Percentiles rank a stretch among this genome's conserved stretches.
phyloP scores from a whole-genome alignment of 495 filamentous ascomycete species.

The Lichenothelia convexa region DNA sequence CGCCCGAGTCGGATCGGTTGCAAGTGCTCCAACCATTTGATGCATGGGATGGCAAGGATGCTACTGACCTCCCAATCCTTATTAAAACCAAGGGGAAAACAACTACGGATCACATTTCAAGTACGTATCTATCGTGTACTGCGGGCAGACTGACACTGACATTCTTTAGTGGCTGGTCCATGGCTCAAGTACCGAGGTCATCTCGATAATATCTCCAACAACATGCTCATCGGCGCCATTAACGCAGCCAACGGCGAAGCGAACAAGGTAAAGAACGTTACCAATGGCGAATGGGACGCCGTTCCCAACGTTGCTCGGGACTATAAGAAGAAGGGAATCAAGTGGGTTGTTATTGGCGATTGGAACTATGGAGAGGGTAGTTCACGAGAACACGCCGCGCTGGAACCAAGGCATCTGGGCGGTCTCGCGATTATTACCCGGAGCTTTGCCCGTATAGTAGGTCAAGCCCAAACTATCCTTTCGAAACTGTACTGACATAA shows the following conservation, averaged over 20 bases:
- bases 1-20: constrained; percentile 80
- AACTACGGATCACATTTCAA: constrained; percentile 98
- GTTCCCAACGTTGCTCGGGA: constrained; percentile 91
- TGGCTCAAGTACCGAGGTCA: constrained; percentile 99
- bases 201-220: constrained; percentile 99
- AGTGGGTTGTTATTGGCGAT: constrained; percentile 97
- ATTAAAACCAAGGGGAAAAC: constrained; percentile 99
- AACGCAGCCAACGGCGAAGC: constrained; percentile 92
- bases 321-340: constrained; percentile 91
- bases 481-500: neutral
- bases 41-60: constrained; percentile 90
- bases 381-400: constrained; percentile 93
- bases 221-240: constrained; percentile 97
- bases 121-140: constrained; percentile 13
- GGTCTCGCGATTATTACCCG: constrained; percentile 93
- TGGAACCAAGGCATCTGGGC: constrained; percentile 94
- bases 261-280: constrained; percentile 92
- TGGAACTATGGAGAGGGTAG: constrained; percentile 99
- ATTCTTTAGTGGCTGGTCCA: constrained; percentile 60
- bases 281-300: constrained; percentile 63
- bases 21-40: constrained; percentile 78
- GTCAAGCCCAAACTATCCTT: constrained; percentile 9
- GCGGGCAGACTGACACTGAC: neutral
- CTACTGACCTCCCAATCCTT: constrained; percentile 69
- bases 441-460: constrained; percentile 83